Percentiles rank a stretch among this genome's conserved stretches.
Evolutionary conservation across 768 basidiomycete genomes (phyloP).

Genomic region (Podaxis sp.): DNA sequence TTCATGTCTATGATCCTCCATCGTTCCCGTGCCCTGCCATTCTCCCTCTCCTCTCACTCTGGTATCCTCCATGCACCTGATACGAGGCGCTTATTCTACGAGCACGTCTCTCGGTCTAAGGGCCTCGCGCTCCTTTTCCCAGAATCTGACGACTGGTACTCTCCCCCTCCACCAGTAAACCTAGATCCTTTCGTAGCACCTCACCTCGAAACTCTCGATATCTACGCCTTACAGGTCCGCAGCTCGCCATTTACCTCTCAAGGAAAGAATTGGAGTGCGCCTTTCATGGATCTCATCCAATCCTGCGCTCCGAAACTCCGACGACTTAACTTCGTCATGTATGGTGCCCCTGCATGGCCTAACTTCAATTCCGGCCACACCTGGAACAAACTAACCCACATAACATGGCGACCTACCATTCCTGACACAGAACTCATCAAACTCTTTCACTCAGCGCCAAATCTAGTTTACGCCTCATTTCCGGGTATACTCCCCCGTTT

Average conservation of each 20-base stretch:
- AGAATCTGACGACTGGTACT: background rate
- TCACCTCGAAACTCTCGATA: constrained; percentile 5
- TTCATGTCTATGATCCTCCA: constrained; percentile 1
- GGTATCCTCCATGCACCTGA: background rate
- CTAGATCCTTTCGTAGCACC: background rate
- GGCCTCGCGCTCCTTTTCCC: constrained; percentile 8
- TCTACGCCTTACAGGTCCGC: background rate
- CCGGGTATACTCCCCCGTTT: background rate
- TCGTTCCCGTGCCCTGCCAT: constrained; percentile 4
- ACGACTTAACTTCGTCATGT: background rate
- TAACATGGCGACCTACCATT: constrained; percentile 10
- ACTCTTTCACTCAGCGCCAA: constrained; percentile 11
- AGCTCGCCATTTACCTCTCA: background rate
- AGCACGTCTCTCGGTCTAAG: background rate
- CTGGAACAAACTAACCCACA: constrained; percentile 12
- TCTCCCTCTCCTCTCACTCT: constrained; percentile 9
- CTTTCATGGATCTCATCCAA: constrained; percentile 8
- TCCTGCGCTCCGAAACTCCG: constrained; percentile 3
- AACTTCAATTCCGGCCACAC: background rate
- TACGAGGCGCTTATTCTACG: background rate
- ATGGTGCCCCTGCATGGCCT: background rate
- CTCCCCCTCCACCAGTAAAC: background rate
- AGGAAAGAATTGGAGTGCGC: background rate
- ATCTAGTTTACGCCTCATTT: constrained; percentile 12
- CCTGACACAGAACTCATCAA: background rate